Evolutionary conservation across 306 rosid species (phyloP).

Genomic region (Lathyrus oleraceus): DNA sequence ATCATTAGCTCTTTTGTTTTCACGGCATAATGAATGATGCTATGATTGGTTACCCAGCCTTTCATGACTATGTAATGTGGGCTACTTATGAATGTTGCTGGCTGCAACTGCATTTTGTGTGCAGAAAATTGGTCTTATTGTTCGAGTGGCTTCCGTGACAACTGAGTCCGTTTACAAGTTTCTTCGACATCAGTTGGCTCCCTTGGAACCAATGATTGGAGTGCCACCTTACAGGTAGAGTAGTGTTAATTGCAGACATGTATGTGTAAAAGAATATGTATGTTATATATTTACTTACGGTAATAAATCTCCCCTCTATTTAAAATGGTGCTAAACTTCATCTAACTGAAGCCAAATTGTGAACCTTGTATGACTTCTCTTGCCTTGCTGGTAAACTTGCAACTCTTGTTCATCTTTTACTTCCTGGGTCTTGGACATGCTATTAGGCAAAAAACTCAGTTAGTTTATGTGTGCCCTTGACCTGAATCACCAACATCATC

Average conservation of each 20-base stretch:
- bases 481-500: neutral
- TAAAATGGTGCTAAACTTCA: neutral
- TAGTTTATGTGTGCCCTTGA: neutral
- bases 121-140: constrained; percentile 71
- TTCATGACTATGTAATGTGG: neutral
- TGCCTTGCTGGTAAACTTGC: neutral
- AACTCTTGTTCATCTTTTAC: neutral
- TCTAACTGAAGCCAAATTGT: neutral
- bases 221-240: constrained; percentile 65
- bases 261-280: neutral
- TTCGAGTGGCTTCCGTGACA: constrained; percentile 81
- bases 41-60: constrained; percentile 1
- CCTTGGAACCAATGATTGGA: constrained; percentile 76
- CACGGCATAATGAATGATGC: constrained; percentile 2
- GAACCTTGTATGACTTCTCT: constrained; percentile 6
- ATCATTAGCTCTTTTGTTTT: neutral
- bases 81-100: constrained; percentile 17
- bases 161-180: constrained; percentile 82
- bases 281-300: neutral
- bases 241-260: constrained; percentile 5
- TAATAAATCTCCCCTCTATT: neutral
- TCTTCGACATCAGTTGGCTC: constrained; percentile 69
- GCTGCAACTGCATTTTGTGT: constrained; percentile 19
- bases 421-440: neutral
- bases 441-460: neutral